phyloP scores from a whole-genome alignment of 2,329 filamentous ascomycete species.

The Phaeosphaeriaceae sp. region DNA sequence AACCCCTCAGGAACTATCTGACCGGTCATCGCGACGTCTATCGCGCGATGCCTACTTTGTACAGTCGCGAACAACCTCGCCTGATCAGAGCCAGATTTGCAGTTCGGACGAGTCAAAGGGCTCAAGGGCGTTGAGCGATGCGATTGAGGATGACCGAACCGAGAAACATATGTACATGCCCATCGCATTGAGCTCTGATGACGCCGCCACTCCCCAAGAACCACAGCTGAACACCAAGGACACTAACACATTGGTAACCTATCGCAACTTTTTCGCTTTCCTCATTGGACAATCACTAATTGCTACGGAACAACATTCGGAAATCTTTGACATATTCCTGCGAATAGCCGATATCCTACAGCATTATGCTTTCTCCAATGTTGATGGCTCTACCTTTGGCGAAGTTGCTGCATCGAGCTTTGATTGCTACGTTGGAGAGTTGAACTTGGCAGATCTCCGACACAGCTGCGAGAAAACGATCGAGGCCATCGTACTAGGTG shows the following conservation, averaged over 20 bases:
- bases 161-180: constrained; percentile 66
- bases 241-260: constrained; percentile 62
- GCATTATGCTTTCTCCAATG: constrained; percentile 65
- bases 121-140: constrained; percentile 55
- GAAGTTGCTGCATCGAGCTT: constrained; percentile 70
- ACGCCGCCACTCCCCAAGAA: constrained; percentile 39
- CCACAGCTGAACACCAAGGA: constrained; percentile 54
- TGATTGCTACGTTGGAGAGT: constrained; percentile 76
- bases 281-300: constrained; percentile 67
- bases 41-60: constrained; percentile 25
- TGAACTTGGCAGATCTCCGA: constrained; percentile 78
- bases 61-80: constrained; percentile 44
- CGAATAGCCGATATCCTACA: constrained; percentile 64
- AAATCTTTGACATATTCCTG: constrained; percentile 67
- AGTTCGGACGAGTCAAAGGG: constrained; percentile 56
- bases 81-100: constrained; percentile 39
- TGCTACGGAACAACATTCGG: constrained; percentile 61
- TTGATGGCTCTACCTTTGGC: constrained; percentile 68
- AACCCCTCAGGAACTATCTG: constrained; percentile 20
- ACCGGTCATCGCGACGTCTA: constrained; percentile 28
- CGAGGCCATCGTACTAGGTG: constrained; percentile 86
- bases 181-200: constrained; percentile 62
- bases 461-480: constrained; percentile 86
- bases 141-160: constrained; percentile 54
- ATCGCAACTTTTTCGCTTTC: constrained; percentile 70